Evolutionary conservation across 1,139 yeast genomes (phyloP), one percentile per base, ranked within the genome.

Genomic region (Zygosaccharomyces pseudobailii): DNA sequence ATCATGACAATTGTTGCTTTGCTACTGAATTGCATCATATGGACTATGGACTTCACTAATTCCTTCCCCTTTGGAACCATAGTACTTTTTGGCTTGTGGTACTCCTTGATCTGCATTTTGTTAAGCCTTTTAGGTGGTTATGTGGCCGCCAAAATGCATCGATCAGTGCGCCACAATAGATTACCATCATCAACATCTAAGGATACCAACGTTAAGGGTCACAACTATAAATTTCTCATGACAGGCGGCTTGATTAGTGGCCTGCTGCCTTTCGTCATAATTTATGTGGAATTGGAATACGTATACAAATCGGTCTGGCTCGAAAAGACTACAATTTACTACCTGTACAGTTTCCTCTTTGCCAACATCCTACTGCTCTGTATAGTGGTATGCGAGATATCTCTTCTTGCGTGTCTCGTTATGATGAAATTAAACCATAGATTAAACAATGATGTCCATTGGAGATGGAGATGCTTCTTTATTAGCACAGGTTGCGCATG

Each of bases 401-500:
- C 92, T n/a, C 74, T 88, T 32, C 78, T 87, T 37, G 81, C 87
- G 8, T 75, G 84, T 10, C 87, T 84, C 59, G 62, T 84, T 34
- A 76, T 82, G 39, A 72, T 88, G 58, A 74, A 78, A 9, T 32
- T 50, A 20, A 42, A 47, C n/a, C 49, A 50, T 7, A 47, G 38
- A 32, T 23, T 31, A 5, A 9, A 33, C 23, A 38, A 40, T 28
- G 48, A 45, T 46, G 34, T 17, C 13, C 80, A 84, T 59, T 88
- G 96, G 96, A 87, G 87, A 63, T 88, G 96, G 96, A 74, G 84
- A 55, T 74, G 89, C 17, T 87, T 87, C 65, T 66, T 80, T 52
- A 80, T 82, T 34, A 89, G 95, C 3, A 75, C 87, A 0, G 80
- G 89, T 50, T 75, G 80, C 27, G 80, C 89, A 23, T 74, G 84